Base-by-base conservation (phyloP, 495 filamentous ascomycete species). In the Elaphomyces granulatus region DNA sequence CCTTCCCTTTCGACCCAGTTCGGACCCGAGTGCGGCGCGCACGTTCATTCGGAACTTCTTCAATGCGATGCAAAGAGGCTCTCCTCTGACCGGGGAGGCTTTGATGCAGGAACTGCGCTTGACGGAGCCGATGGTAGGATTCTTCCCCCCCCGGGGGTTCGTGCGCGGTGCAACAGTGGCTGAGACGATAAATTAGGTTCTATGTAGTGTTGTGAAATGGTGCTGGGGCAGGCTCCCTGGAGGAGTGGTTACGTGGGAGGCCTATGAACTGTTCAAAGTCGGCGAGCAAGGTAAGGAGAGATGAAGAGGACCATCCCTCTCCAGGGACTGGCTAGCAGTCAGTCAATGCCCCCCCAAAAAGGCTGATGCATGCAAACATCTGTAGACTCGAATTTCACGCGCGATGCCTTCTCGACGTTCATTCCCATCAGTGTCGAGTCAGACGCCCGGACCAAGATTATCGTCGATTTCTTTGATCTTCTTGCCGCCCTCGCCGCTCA, bases 181-280 rank as follows among this genome's bases (percentile, higher is more conserved):
- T 43, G 23, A 43, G 20, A 3, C 38, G 41, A 40, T 6, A 28
- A 20, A 35, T 26, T 49, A 94, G 87, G 87, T 94, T 40, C 68
- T 98, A 34, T 86, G 83, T 47, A 87, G 87, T 52, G 85, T 95
- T 20, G 64, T 95, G 47, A 98, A 96, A 68, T 98, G 90, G 90
- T 95, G 90, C 58, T 98, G 90, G 90, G 87, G 84, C 59, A 74
- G 90, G 68, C 66, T 98, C 28, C 75, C 80, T 28, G 87, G 88
- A 36, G 90, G 90, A 49, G 77, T 98, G 9, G 87, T 98, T 35
- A 84, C 84, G 37, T 96, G 92, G 92, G 85, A 94, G 45, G 86
- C 83, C 18, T 98, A 98, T 52, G 87, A 96, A 46, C 65, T 94
- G 12, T 98, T 98, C 68, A 84, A 79, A 54, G 81, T 93, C 48